Evolutionary conservation across 1,139 yeast species (phyloP).

Genomic region (Hansenula sp.): DNA sequence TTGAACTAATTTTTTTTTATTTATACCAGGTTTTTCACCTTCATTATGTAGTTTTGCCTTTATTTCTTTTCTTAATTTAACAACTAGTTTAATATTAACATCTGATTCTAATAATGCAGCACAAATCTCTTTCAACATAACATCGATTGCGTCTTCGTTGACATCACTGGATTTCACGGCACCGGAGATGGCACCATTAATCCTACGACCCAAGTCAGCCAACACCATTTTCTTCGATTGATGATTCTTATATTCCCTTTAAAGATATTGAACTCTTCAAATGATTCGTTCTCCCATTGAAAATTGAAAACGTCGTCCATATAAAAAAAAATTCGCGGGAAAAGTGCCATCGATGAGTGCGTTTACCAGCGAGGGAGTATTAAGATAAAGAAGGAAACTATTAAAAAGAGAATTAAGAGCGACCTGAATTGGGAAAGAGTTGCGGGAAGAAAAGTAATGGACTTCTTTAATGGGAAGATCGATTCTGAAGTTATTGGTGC

Average conservation of each 20-base stretch:
- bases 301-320: too few species aligned
- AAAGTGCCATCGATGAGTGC: too few species aligned
- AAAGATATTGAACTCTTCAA: too few species aligned
- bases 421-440: conserved; percentile 4
- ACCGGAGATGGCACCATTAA: conserved; percentile 70
- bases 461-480: conserved; percentile 19
- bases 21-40: conserved; percentile 30
- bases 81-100: conserved; percentile 83
- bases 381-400: too few species aligned
- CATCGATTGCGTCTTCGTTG: conserved; percentile 56
- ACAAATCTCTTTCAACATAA: conserved; percentile 81
- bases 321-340: too few species aligned
- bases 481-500: conserved; percentile 12
- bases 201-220: conserved; percentile 89
- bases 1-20: conserved; percentile 76
- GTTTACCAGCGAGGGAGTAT: too few species aligned
- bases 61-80: conserved; percentile 71
- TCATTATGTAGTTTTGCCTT: conserved; percentile 46
- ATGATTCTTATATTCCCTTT: background rate
- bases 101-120: conserved; percentile 89
- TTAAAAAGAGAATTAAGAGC: background rate
- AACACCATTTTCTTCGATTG: conserved; percentile 61
- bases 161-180: conserved; percentile 61
- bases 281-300: too few species aligned
- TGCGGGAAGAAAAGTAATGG: conserved; percentile 22